phyloP scores from a whole-genome alignment of 805 yeast genomes.

The Metschnikowia henanensis region DNA sequence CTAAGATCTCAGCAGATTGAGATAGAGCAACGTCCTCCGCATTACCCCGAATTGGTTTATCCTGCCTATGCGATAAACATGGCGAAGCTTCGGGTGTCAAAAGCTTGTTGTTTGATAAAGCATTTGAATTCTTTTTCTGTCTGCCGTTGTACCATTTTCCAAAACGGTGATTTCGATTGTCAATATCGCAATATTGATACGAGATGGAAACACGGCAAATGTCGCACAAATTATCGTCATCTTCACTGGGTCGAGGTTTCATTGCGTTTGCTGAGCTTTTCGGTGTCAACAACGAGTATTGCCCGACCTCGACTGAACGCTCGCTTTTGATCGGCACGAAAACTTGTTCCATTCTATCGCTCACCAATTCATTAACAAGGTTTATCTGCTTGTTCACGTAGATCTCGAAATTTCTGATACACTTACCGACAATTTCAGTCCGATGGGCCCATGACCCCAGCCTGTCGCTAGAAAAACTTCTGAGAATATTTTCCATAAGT shows the following conservation, averaged over 20 bases:
- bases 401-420: constrained; percentile 31
- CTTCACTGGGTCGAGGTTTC: constrained; percentile 23
- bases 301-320: background rate
- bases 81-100: constrained; percentile 43
- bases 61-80: constrained; percentile 4
- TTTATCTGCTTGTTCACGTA: constrained; percentile 22
- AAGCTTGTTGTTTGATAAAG: constrained; percentile 23
- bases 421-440: constrained; percentile 14
- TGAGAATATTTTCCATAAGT: constrained; percentile 46
- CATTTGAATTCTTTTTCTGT: constrained; percentile 3
- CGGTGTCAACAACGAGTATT: constrained; percentile 3
- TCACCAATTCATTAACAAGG: constrained; percentile 20
- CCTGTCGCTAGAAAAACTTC: constrained; percentile 19
- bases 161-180: constrained; percentile 23
- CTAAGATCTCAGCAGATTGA: constrained; percentile 11
- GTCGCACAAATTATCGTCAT: constrained; percentile 47
- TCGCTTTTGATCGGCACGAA: background rate
- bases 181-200: constrained; percentile 47
- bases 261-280: background rate
- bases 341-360: constrained; percentile 20
- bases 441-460: constrained; percentile 8
- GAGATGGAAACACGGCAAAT: constrained; percentile 50
- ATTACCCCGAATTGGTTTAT: background rate
- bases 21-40: constrained; percentile 11
- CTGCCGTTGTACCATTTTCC: constrained; percentile 20